Evolutionary conservation across 2,329 filamentous ascomycete species (phyloP).

Genomic region (Fusarium sp.): DNA sequence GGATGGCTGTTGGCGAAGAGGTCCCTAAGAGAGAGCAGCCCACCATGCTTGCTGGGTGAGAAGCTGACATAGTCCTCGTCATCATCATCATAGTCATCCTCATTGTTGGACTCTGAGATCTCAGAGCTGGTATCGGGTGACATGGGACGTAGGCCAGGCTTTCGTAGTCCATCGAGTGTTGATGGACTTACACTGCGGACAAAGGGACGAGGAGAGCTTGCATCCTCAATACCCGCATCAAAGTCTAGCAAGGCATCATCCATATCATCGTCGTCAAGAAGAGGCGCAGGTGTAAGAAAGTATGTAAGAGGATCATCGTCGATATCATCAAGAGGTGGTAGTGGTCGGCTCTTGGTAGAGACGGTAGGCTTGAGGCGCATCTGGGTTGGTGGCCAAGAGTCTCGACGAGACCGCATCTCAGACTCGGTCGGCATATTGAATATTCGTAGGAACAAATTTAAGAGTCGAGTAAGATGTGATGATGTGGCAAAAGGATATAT

Average conservation of each 20-base stretch:
- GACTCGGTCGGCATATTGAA: slow-evolving; percentile 53
- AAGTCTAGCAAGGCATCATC: slow-evolving; percentile 63
- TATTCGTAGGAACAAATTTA: not conserved
- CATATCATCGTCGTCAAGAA: slow-evolving; percentile 56
- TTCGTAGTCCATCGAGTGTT: slow-evolving; percentile 64
- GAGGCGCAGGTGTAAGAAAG: slow-evolving; percentile 65
- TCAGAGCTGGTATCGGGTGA: slow-evolving; percentile 50
- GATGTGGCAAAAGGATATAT: slow-evolving; percentile 14
- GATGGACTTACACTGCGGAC: slow-evolving; percentile 70
- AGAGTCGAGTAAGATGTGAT: not conserved
- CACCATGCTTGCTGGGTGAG: slow-evolving; percentile 54
- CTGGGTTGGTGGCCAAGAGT: slow-evolving; percentile 67
- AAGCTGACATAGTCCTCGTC: slow-evolving; percentile 66
- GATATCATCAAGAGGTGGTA: slow-evolving; percentile 61
- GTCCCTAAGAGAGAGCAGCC: slow-evolving; percentile 59
- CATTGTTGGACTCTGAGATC: slow-evolving; percentile 60
- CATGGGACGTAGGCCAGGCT: slow-evolving; percentile 50
- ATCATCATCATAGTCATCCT: slow-evolving; percentile 61
- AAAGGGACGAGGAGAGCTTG: slow-evolving; percentile 58
- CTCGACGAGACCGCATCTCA: slow-evolving; percentile 53
- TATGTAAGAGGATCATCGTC: slow-evolving; percentile 67
- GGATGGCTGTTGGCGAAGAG: slow-evolving; percentile 55
- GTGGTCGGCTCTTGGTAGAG: slow-evolving; percentile 55
- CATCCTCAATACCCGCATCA: slow-evolving; percentile 69
- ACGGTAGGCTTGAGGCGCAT: slow-evolving; percentile 59